phyloP scores from a whole-genome alignment of 2,329 filamentous ascomycete genomes.

The Aspergillus pseudoterreus region DNA sequence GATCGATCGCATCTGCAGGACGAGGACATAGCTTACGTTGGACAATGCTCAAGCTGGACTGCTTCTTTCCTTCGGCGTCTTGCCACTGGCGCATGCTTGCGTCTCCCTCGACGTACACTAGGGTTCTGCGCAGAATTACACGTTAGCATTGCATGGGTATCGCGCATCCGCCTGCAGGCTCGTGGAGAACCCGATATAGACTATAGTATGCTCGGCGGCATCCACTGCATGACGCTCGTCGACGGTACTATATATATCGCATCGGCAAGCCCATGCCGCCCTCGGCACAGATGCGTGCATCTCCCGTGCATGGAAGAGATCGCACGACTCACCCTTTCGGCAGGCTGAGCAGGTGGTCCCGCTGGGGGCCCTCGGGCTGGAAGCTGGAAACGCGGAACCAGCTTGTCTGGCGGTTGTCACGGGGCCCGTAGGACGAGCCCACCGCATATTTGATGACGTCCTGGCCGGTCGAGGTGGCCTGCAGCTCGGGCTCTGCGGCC shows the following conservation, averaged over 20 bases:
- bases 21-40: slow-evolving; percentile 62
- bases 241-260: neutral
- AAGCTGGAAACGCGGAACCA: slow-evolving; percentile 84
- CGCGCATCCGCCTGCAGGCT: no score
- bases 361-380: slow-evolving; percentile 58
- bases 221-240: no score
- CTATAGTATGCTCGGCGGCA: neutral
- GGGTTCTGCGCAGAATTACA: slow-evolving; percentile 52
- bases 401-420: slow-evolving; percentile 71
- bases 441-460: slow-evolving; percentile 76
- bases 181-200: neutral
- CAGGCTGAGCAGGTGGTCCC: slow-evolving; percentile 69
- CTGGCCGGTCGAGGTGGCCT: slow-evolving; percentile 64
- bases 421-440: slow-evolving; percentile 63
- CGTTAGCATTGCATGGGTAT: slow-evolving; percentile 7
- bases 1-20: neutral
- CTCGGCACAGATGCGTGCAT: neutral
- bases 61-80: slow-evolving; percentile 65
- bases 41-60: slow-evolving; percentile 62
- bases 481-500: slow-evolving; percentile 71
- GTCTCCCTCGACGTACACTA: slow-evolving; percentile 82
- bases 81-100: slow-evolving; percentile 65
- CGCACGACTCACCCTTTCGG: slow-evolving; percentile 76
- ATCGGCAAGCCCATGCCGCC: neutral
- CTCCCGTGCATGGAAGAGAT: neutral